Evolutionary conservation across 169 alveolate genomes (phyloP), one percentile per base, ranked within the genome.

Genomic region (Cryptosporidium felis): DNA sequence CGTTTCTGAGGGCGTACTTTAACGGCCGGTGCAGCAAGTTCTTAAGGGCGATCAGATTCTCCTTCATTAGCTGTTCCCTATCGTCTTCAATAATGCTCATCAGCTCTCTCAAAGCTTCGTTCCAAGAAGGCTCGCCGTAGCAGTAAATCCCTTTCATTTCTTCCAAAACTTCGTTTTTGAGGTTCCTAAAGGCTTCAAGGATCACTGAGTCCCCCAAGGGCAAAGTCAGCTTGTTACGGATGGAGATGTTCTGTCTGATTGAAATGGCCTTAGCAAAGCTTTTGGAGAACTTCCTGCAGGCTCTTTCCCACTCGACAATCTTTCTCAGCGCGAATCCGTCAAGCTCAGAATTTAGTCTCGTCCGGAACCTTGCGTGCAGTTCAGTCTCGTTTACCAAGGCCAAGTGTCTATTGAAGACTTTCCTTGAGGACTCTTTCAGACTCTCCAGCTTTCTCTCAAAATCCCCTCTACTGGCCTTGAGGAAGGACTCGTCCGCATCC

Each of bases 141-240:
- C 85, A 74, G 46, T 74, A 74, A 14, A 74, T 21, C 10, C 61
- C 59, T 16, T 74, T 56, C 85, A 74, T 74, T 44, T 74, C 85
- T 14, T 41, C 38, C 14, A 38, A 21, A 8, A 49, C 58, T 14
- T 74, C 34, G 21, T 53, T 42, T 49, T 74, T 49, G 18, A 53
- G 44, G 5, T 23, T 40, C 32, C 38, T 45, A 56, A 74, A 53
- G 2, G 53, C 16, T 10, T 28, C 30, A 16, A 74, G n/a, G 18
- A 74, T 74, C 12, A 74, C 59, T 12, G 60, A 36, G 21, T 74
- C 85, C 2, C 18, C 36, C 14, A 49, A 30, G 21, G 85, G 85
- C 18, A 74, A 44, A 5, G 59, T 56, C 44, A 74, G 40, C 28
- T 74, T 74, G 34, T 56, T 74, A 5, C 85, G n/a, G 21, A 74